Conservation (phyloP, 805 yeast genomes). For the Pichia heedii region DNA sequence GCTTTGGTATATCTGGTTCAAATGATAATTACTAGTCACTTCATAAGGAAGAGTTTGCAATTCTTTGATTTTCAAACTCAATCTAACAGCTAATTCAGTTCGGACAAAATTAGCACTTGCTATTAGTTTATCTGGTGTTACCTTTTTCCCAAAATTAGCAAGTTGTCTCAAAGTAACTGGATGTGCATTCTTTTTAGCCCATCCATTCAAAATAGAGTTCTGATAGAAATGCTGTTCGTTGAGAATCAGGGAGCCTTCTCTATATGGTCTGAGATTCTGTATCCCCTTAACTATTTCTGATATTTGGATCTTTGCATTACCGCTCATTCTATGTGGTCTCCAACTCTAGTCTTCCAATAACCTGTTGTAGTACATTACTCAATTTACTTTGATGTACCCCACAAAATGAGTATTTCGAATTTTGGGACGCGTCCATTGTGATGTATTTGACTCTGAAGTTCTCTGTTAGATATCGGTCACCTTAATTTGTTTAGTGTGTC, state of each 20-base stretch:
- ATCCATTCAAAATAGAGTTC: conserved; percentile 54
- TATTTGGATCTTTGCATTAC: not conserved
- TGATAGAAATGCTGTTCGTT: conserved; percentile 78
- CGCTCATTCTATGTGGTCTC: not conserved
- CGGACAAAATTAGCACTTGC: conserved; percentile 84
- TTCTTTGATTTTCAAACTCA: conserved; percentile 72
- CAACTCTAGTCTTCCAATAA: not conserved
- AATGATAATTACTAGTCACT: conserved; percentile 75
- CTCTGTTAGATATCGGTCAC: no score
- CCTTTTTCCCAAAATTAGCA: conserved; percentile 77
- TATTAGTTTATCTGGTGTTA: conserved; percentile 69
- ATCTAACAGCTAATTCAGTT: conserved; percentile 72
- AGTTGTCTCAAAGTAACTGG: conserved; percentile 86
- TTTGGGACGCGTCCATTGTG: no score
- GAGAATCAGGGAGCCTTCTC: conserved; percentile 8
- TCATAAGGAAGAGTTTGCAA: conserved; percentile 75
- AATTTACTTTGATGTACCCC: no score
- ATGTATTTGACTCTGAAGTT: no score
- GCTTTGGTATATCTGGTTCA: conserved; percentile 77
- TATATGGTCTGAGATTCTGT: conserved; percentile 4
- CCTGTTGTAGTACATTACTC: not conserved
- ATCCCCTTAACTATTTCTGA: not conserved
- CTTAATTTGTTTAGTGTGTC: no score
- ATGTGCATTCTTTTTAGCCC: conserved; percentile 61
- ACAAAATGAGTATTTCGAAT: no score